Base-by-base conservation (phyloP, 2,329 filamentous ascomycete genomes). In the Celoporthe dispersa region DNA sequence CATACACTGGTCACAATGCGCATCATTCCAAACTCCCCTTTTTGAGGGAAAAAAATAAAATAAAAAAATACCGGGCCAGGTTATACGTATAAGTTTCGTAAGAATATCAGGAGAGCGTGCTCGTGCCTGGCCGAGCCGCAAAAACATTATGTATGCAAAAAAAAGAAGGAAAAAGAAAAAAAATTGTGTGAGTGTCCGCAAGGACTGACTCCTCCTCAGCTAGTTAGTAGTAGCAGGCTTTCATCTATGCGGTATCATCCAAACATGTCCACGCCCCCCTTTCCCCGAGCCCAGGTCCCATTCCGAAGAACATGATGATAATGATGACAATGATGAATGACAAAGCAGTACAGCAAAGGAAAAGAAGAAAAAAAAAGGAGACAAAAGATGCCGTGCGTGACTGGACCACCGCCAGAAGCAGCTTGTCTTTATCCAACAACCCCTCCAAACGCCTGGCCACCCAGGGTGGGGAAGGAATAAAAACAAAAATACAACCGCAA, bases 221-320 rank as follows among this genome's bases (percentile, higher is more conserved):
- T 35, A 28, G 37, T 48, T 48, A 39, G 57, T 16, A 25, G 59
- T 60, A 31, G 16, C 8, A 57, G 53, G n/a, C 44, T 48, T 64
- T 68, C 67, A 51, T 60, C 57, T 51, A 68, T 39, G n/a, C 59
- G 67, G 67, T 60, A 60, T 57, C 62, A 68, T 65, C 39, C 53
- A 57, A 31, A 57, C 53, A 57, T 57, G n/a, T 57, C 53, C 53
- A 31, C 53, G 12, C 51, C 51, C 25, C 25, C 22, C 16, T 48
- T n/a, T 5, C 19, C 44, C 5, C 22, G 22, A 57, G 25, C 53
- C 53, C 25, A 31, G 53, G 3, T 57, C 53, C 44, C 44, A 48
- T 19, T 14, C 28, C 51, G 8, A 60, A 63, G 16, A 39, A 35
- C 37, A 48, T 25, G 14, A 16, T 8, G 22, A 48, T 2, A 22